Conservation (phyloP, 495 filamentous ascomycete genomes). For the Lindgomyces ingoldianus region DNA sequence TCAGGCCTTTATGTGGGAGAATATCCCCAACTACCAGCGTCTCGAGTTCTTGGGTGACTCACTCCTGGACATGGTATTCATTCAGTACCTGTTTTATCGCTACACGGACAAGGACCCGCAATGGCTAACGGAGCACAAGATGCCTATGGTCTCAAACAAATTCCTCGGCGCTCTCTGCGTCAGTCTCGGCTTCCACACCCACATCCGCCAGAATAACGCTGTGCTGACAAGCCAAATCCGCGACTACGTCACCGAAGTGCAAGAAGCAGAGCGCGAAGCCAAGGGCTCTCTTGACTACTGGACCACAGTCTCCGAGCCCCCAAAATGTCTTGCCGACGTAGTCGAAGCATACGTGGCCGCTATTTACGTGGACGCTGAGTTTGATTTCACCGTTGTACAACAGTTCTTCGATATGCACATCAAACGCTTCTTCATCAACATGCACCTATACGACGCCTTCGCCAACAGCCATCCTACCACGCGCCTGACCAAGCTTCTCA, state of each 20-base stretch:
- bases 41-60: constrained; percentile 94
- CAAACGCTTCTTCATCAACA: constrained; percentile 79
- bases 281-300: constrained; percentile 76
- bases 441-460: constrained; percentile 83
- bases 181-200: constrained; percentile 70
- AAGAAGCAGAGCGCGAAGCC: constrained; percentile 55
- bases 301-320: constrained; percentile 63
- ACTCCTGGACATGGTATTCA: constrained; percentile 82
- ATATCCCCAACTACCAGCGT: constrained; percentile 84
- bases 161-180: constrained; percentile 84
- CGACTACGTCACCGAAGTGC: constrained; percentile 69
- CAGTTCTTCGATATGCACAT: constrained; percentile 74
- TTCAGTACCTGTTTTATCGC: constrained; percentile 74
- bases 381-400: constrained; percentile 71
- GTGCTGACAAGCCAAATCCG: constrained; percentile 63
- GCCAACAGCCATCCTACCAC: constrained; percentile 84
- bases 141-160: constrained; percentile 98
- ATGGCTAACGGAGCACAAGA: constrained; percentile 99
- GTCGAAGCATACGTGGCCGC: constrained; percentile 89
- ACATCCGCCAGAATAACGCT: constrained; percentile 64
- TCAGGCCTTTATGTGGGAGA: constrained; percentile 68
- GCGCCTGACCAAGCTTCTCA: constrained; percentile 55
- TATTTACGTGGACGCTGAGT: constrained; percentile 87
- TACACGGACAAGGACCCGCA: constrained; percentile 84
- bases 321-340: constrained; percentile 85